These are phyloP conservation scores for Penicillium sclerotiorum DNA, from an alignment of 2,329 filamentous ascomycete genomes.

Conservation along the genomic window DNA sequence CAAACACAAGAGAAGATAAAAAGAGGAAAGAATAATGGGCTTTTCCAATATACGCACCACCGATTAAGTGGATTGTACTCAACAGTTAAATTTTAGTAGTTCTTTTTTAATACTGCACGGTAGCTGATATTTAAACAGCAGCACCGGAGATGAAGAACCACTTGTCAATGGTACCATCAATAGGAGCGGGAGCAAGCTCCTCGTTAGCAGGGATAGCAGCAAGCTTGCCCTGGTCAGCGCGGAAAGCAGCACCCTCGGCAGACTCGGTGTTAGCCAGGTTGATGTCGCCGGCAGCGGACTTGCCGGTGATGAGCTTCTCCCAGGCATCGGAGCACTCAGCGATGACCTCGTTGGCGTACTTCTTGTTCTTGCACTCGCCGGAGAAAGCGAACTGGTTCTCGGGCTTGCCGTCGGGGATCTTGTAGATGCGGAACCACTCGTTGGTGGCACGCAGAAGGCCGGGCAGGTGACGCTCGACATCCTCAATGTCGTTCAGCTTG, in stretches of 20 bases:
- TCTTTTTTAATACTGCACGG: conserved; percentile 23
- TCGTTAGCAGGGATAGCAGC: conserved; percentile 77
- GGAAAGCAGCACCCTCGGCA: conserved; percentile 67
- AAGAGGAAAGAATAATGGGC: neutral
- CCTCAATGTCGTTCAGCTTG: conserved; percentile 98
- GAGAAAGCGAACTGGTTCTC: conserved; percentile 99
- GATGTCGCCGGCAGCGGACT: conserved; percentile 75
- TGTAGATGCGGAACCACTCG: conserved; percentile 99
- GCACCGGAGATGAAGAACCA: conserved; percentile 99
- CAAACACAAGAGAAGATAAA: neutral
- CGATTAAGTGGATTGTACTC: conserved; percentile 3
- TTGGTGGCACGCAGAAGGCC: conserved; percentile 97
- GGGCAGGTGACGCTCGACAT: conserved; percentile 96
- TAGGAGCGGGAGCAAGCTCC: conserved; percentile 81
- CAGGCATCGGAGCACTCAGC: conserved; percentile 95
- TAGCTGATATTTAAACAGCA: conserved; percentile 63
- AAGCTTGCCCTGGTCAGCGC: conserved; percentile 69
- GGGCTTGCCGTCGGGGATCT: conserved; percentile 99
- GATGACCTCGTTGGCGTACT: conserved; percentile 95
- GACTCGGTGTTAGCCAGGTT: conserved; percentile 81
- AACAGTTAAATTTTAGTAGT: conserved; percentile 23
- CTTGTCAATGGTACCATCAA: conserved; percentile 97
- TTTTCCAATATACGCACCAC: conserved; percentile 11
- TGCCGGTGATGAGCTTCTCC: conserved; percentile 93
- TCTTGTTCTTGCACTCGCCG: conserved; percentile 99